Evolutionary conservation across 768 basidiomycete genomes (phyloP).

Genomic region (Termitomyces sp.): DNA sequence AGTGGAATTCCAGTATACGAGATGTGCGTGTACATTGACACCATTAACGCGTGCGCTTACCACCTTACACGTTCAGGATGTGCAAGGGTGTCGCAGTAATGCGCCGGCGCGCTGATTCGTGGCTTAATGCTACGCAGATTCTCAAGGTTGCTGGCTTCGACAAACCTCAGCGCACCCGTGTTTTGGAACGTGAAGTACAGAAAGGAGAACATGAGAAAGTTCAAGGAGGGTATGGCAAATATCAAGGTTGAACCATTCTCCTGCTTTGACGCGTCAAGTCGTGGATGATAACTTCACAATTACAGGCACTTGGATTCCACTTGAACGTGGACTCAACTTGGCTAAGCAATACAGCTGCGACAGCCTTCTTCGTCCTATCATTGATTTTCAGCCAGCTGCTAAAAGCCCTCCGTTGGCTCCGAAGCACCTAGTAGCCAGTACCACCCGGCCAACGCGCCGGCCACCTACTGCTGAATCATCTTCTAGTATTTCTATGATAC

Average conservation of each 20-base stretch:
- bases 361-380: slow-evolving; percentile 78
- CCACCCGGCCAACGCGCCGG: slow-evolving; percentile 47
- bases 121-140: slow-evolving; percentile 99
- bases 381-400: slow-evolving; percentile 86
- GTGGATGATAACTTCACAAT: slow-evolving; percentile 7
- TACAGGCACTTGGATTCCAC: slow-evolving; percentile 96
- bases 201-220: slow-evolving; percentile 99
- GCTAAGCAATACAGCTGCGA: slow-evolving; percentile 95
- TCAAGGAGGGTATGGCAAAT: slow-evolving; percentile 98
- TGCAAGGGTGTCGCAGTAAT: slow-evolving; percentile 96
- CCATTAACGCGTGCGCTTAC: slow-evolving; percentile 30
- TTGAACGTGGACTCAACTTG: slow-evolving; percentile 80
- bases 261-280: slow-evolving; percentile 7
- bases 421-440: slow-evolving; percentile 84
- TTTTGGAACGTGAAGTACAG: slow-evolving; percentile 96
- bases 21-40: slow-evolving; percentile 55
- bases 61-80: slow-evolving; percentile 62
- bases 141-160: slow-evolving; percentile 99
- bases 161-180: slow-evolving; percentile 96
- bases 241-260: slow-evolving; percentile 68
- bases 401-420: slow-evolving; percentile 94
- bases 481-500: slow-evolving; percentile 29
- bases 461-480: slow-evolving; percentile 31
- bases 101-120: slow-evolving; percentile 92
- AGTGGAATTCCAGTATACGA: slow-evolving; percentile 92